Evolutionary conservation across 2,329 filamentous ascomycete species (phyloP).

Genomic region (Diaporthe capsici): DNA sequence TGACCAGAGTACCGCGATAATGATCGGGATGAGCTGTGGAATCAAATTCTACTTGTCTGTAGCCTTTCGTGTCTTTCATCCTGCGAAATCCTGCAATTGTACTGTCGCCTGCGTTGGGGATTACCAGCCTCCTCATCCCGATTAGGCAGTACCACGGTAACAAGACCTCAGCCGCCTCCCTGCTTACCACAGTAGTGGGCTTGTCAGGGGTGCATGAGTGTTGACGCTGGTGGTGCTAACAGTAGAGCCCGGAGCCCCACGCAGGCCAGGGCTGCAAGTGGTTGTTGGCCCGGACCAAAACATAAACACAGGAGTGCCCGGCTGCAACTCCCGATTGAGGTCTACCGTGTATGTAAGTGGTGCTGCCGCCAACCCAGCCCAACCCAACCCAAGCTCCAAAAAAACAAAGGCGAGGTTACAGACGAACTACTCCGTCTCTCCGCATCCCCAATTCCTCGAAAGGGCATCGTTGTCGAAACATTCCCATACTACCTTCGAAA

Average conservation of each 20-base stretch:
- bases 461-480: conserved; percentile 12
- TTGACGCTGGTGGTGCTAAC: conserved; percentile 9
- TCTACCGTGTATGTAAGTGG: conserved; percentile 15
- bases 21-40: background rate
- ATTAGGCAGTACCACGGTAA: background rate
- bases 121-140: background rate
- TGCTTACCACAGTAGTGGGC: background rate
- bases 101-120: background rate
- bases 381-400: conserved; percentile 8
- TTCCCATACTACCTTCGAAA: conserved; percentile 1
- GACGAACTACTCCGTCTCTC: conserved; percentile 15
- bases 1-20: background rate
- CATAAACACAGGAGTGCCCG: conserved; percentile 31
- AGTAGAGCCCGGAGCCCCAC: background rate
- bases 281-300: conserved; percentile 17
- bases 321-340: conserved; percentile 8
- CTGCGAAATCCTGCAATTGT: background rate
- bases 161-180: background rate
- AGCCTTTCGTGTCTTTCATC: background rate
- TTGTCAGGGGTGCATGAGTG: conserved; percentile 30
- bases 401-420: conserved; percentile 19
- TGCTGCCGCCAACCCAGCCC: conserved; percentile 14
- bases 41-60: too few species aligned
- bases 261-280: conserved; percentile 6
- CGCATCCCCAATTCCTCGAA: conserved; percentile 2